Conservation (phyloP, 2,329 filamentous ascomycete species). For the Aspergillus sp. region DNA sequence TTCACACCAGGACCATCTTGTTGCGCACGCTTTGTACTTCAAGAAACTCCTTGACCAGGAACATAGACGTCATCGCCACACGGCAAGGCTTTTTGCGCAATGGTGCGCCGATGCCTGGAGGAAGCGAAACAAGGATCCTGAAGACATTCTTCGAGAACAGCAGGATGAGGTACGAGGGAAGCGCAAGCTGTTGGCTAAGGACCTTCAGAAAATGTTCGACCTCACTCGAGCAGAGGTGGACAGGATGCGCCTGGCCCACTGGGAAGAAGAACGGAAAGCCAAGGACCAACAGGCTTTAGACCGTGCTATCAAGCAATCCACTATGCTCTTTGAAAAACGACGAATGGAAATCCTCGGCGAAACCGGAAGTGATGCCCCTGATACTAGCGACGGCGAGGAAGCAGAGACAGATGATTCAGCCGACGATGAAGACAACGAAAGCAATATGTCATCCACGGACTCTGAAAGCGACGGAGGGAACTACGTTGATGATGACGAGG, state of each 20-base stretch:
- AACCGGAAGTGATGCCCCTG: constrained; percentile 67
- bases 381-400: constrained; percentile 58
- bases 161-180: constrained; percentile 63
- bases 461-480: constrained; percentile 44
- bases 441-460: constrained; percentile 49
- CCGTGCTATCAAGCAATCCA: constrained; percentile 53
- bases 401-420: constrained; percentile 42
- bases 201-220: constrained; percentile 62
- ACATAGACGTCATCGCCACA: constrained; percentile 71
- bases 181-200: constrained; percentile 70
- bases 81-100: constrained; percentile 74
- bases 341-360: constrained; percentile 47
- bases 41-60: constrained; percentile 77
- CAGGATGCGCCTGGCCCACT: constrained; percentile 54
- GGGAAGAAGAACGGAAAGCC: constrained; percentile 56
- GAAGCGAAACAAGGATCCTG: constrained; percentile 48
- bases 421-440: constrained; percentile 58
- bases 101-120: constrained; percentile 44
- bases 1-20: constrained; percentile 82
- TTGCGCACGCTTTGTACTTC: constrained; percentile 76
- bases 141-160: constrained; percentile 80
- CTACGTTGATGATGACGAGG: constrained; percentile 43
- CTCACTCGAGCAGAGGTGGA: constrained; percentile 60
- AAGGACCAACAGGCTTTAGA: constrained; percentile 55
- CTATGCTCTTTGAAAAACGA: constrained; percentile 49